Evolutionary conservation across 2,329 filamentous ascomycete genomes (phyloP).

Genomic region (Huntiella omanensis): DNA sequence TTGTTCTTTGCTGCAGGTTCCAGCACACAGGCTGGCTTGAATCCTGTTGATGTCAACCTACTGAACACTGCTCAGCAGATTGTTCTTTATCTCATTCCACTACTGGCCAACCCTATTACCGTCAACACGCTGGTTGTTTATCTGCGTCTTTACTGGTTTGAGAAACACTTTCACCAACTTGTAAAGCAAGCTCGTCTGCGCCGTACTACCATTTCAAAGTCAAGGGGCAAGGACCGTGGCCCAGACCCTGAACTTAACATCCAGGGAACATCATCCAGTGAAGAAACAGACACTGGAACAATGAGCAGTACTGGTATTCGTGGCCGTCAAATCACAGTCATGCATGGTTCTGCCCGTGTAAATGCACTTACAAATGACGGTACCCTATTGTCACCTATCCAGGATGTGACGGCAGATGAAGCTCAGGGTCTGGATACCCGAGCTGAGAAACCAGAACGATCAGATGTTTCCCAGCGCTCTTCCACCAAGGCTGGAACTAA

Average conservation of each 20-base stretch:
- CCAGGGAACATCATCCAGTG: slow-evolving; percentile 9
- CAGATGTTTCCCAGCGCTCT: slow-evolving; percentile 3
- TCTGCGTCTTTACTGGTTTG: slow-evolving; percentile 90
- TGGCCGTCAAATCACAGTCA: slow-evolving; percentile 45
- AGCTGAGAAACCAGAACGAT: slow-evolving; percentile 11
- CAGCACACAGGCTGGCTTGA: slow-evolving; percentile 83
- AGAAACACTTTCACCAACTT: slow-evolving; percentile 80
- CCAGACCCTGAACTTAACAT: slow-evolving; percentile 15
- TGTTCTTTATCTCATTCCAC: slow-evolving; percentile 50
- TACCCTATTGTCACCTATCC: slow-evolving; percentile 17
- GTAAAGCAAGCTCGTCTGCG: slow-evolving; percentile 51
- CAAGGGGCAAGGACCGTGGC: slow-evolving; percentile 19
- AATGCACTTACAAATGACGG: slow-evolving; percentile 43
- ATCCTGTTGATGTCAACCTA: slow-evolving; percentile 52
- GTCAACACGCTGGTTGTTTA: slow-evolving; percentile 79
- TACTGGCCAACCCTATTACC: slow-evolving; percentile 65
- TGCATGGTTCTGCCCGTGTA: slow-evolving; percentile 35
- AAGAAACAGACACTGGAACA: not conserved
- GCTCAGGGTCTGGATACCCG: slow-evolving; percentile 19
- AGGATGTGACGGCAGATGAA: slow-evolving; percentile 17
- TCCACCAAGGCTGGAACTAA: slow-evolving; percentile 5
- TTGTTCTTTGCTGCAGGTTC: slow-evolving; percentile 74
- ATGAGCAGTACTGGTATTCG: slow-evolving; percentile 31
- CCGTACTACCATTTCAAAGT: slow-evolving; percentile 44
- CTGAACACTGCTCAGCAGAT: slow-evolving; percentile 57